Percentiles rank a stretch among this genome's conserved stretches.
phyloP scores from a whole-genome alignment of 768 basidiomycete species.

The Tricholoma flavovirens region DNA sequence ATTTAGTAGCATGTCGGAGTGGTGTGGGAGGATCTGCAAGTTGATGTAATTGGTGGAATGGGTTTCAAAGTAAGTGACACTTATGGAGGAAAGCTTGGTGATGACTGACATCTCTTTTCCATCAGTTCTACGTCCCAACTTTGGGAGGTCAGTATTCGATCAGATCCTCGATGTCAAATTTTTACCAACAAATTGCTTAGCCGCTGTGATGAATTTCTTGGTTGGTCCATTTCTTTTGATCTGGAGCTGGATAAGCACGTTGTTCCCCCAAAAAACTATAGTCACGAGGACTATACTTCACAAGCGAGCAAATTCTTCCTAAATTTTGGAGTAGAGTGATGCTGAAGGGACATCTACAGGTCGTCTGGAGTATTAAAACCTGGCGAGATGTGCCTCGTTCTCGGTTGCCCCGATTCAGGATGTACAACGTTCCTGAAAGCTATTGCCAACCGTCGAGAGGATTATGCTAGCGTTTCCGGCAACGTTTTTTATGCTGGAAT shows the following conservation, averaged over 20 bases:
- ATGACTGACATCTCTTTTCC: neutral
- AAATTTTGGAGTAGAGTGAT: neutral
- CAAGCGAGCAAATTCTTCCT: conserved; percentile 32
- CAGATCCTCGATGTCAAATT: neutral
- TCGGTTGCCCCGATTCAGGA: conserved; percentile 80
- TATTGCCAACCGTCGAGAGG: conserved; percentile 70
- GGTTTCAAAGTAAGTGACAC: conserved; percentile 45
- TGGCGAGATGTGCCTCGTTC: conserved; percentile 83
- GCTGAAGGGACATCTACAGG: conserved; percentile 24
- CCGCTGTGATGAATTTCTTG: conserved; percentile 49
- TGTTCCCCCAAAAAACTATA: conserved; percentile 32
- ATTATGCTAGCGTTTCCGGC: conserved; percentile 58
- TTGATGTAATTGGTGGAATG: conserved; percentile 50
- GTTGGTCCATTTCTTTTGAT: conserved; percentile 44
- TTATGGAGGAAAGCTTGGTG: neutral
- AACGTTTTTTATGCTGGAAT: conserved; percentile 84
- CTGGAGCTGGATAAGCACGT: conserved; percentile 34
- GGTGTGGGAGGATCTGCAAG: conserved; percentile 65
- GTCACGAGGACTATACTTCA: conserved; percentile 53
- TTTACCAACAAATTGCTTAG: conserved; percentile 22
- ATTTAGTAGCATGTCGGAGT: conserved; percentile 60
- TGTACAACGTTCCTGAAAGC: conserved; percentile 84
- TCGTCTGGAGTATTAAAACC: conserved; percentile 67
- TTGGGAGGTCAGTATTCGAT: conserved; percentile 44
- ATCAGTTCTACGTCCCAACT: conserved; percentile 51